phyloP scores from a whole-genome alignment of 176 grass and related monocot genomes.

The Lolium multiflorum region DNA sequence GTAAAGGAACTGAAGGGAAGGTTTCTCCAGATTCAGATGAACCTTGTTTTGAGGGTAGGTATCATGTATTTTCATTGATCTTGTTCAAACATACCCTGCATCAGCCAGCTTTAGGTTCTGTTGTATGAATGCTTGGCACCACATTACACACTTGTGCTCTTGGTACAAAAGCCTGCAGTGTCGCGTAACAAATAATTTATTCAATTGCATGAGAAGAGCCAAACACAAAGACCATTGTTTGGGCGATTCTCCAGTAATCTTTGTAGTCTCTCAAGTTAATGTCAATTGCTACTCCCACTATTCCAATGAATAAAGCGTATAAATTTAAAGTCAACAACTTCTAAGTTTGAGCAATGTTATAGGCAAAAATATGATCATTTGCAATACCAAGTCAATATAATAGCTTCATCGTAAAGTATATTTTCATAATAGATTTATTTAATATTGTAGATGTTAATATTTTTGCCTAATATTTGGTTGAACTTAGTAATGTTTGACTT shows the following conservation, averaged over 20 bases:
- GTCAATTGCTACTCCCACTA: neutral
- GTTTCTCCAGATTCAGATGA: conserved; percentile 55
- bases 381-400: no score
- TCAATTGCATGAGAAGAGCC: neutral
- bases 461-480: no score
- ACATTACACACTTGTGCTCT: conserved; percentile 5
- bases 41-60: conserved; percentile 67
- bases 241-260: neutral
- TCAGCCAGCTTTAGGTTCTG: neutral
- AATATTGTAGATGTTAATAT: no score
- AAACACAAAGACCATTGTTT: neutral
- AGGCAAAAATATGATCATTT: no score
- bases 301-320: no score
- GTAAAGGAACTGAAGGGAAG: conserved; percentile 57
- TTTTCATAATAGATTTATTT: no score
- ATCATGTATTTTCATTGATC: neutral
- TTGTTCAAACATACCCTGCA: conserved; percentile 21
- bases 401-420: no score
- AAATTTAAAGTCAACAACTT: no score
- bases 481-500: no score
- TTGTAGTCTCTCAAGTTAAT: neutral
- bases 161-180: neutral
- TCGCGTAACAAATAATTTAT: neutral
- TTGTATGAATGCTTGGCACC: neutral
- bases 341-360: no score